Conservation (phyloP, 129 eudicot species). For the Erigeron canadensis region DNA sequence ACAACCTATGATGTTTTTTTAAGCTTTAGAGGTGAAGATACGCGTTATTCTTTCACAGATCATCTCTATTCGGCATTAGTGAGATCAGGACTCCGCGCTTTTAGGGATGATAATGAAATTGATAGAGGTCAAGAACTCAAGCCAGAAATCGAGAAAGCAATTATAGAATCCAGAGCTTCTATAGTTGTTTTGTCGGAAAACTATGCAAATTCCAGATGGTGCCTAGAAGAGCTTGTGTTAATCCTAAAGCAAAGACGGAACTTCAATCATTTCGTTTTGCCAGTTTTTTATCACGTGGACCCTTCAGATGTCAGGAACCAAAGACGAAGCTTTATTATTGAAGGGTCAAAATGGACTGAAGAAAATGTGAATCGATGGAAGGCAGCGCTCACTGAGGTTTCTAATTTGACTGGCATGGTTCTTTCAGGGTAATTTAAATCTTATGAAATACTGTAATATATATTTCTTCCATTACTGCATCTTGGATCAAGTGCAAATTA, state of each 20-base stretch:
- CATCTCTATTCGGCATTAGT: background rate
- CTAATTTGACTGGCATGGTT: slow-evolving; percentile 2
- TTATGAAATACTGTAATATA: no score
- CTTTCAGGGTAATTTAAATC: background rate
- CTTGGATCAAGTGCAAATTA: no score
- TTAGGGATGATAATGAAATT: slow-evolving; percentile 3
- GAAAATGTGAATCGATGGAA: slow-evolving; percentile 10
- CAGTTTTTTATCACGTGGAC: slow-evolving; percentile 17
- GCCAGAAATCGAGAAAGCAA: background rate
- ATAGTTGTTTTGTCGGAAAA: slow-evolving; percentile 1
- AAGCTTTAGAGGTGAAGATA: slow-evolving; percentile 5
- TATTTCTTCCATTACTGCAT: no score
- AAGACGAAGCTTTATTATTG: background rate
- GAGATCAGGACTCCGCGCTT: background rate
- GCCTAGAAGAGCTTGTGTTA: slow-evolving; percentile 23
- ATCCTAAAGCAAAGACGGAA: slow-evolving; percentile 12
- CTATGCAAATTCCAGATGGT: background rate
- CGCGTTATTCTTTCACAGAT: slow-evolving; percentile 6
- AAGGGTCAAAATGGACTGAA: slow-evolving; percentile 10
- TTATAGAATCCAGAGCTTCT: background rate
- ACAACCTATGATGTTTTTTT: background rate
- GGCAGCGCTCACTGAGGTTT: slow-evolving; percentile 10
- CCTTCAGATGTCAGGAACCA: slow-evolving; percentile 20
- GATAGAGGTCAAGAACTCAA: slow-evolving; percentile 8
- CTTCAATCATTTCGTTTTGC: background rate